A percentile compares a stretch with the other conserved stretches of the same genome.
Conservation (phyloP, 2,329 filamentous ascomycete species). For the Ploettnerulaceae sp. region DNA sequence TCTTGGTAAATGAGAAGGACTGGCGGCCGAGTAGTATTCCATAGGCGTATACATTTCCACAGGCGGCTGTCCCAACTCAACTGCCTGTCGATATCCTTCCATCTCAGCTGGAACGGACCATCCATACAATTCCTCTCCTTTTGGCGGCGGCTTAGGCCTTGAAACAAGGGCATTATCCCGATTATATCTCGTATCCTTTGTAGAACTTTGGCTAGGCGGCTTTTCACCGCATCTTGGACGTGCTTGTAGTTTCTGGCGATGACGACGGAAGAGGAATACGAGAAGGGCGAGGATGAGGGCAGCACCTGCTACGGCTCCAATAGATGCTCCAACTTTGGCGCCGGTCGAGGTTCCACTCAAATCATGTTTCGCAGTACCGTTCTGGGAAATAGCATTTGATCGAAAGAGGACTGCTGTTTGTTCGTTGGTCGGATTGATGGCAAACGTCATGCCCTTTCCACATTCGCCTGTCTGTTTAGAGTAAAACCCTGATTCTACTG, state of each 20-base stretch:
- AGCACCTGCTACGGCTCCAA: constrained; percentile 6
- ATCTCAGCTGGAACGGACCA: background rate
- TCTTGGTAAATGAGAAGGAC: too few relatives aligned
- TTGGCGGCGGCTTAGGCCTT: background rate
- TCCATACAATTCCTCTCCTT: constrained; percentile 5
- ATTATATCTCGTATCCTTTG: background rate
- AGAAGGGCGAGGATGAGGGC: constrained; percentile 5
- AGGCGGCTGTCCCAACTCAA: background rate
- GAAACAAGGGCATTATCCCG: background rate
- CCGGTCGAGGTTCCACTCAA: constrained; percentile 1
- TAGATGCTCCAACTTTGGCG: constrained; percentile 10
- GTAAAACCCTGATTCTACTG: constrained; percentile 13
- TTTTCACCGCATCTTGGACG: background rate
- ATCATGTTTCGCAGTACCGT: background rate
- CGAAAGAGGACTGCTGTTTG: constrained; percentile 11
- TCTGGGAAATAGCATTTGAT: constrained; percentile 7
- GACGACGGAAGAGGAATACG: constrained; percentile 12
- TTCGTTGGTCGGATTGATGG: constrained; percentile 13
- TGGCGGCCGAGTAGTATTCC: too few relatives aligned
- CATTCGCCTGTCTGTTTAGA: constrained; percentile 17
- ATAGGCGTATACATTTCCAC: background rate
- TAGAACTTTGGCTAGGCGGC: background rate
- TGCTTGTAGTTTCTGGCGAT: background rate
- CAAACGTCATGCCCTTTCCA: constrained; percentile 18
- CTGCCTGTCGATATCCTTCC: background rate